These are phyloP conservation scores for Lizonia empirigonia DNA, from an alignment of 2,329 filamentous ascomycete genomes.

Conservation along the genomic window DNA sequence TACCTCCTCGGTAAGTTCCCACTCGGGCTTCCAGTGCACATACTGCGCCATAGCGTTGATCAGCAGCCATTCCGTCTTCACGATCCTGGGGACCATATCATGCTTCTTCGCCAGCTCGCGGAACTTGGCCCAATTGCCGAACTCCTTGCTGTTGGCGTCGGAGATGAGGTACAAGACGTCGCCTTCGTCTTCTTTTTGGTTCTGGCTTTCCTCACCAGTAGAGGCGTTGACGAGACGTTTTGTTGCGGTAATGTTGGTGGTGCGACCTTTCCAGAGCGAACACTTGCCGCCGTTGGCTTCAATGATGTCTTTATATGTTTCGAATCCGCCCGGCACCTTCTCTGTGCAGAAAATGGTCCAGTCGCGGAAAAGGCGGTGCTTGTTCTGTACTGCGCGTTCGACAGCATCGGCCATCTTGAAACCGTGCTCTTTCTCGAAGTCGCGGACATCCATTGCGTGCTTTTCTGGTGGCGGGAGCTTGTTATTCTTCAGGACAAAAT, in stretches of 20 bases:
- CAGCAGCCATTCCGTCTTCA: slow-evolving; percentile 86
- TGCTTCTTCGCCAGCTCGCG: slow-evolving; percentile 76
- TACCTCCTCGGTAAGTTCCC: slow-evolving; percentile 43
- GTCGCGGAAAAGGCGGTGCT: slow-evolving; percentile 74
- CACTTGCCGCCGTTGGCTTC: slow-evolving; percentile 88
- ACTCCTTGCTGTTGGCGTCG: slow-evolving; percentile 68
- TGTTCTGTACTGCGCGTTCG: slow-evolving; percentile 73
- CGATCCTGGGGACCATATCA: slow-evolving; percentile 80
- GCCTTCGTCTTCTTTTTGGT: slow-evolving; percentile 65
- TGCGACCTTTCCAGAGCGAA: slow-evolving; percentile 74
- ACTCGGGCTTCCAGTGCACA: slow-evolving; percentile 53
- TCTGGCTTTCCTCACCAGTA: slow-evolving; percentile 53
- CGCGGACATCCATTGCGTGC: slow-evolving; percentile 72
- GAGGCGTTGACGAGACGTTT: slow-evolving; percentile 41
- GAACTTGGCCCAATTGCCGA: slow-evolving; percentile 79
- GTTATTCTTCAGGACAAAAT: slow-evolving; percentile 72
- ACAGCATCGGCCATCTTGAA: slow-evolving; percentile 73
- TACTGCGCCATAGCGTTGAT: slow-evolving; percentile 89
- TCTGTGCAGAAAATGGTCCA: slow-evolving; percentile 85
- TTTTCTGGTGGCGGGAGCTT: slow-evolving; percentile 67
- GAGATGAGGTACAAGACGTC: slow-evolving; percentile 77
- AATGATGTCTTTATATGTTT: slow-evolving; percentile 85
- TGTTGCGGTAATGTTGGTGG: slow-evolving; percentile 65
- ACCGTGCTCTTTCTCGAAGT: slow-evolving; percentile 72
- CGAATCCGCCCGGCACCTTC: slow-evolving; percentile 77